These are phyloP conservation scores for Acanthamoeba culbertsoni DNA, from an alignment of 208 protist genomes.

Conservation along the genomic window DNA sequence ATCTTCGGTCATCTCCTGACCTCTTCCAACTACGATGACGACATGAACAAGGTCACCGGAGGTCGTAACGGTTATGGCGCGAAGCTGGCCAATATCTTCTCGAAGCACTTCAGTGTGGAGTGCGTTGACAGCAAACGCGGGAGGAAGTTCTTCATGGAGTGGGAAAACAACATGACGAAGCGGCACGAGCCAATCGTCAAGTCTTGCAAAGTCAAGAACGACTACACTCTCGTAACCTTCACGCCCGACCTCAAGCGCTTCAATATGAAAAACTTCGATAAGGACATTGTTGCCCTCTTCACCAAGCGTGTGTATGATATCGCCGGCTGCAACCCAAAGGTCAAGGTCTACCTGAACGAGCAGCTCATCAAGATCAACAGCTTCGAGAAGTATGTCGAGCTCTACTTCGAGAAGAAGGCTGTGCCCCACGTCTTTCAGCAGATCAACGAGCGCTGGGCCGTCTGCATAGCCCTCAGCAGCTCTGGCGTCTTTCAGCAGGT, in stretches of 20 bases:
- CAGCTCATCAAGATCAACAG: constrained; percentile 89
- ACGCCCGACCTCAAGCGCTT: constrained; percentile 97
- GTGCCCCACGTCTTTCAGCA: constrained; percentile 49
- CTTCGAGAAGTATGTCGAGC: constrained; percentile 97
- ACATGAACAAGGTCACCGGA: constrained; percentile 95
- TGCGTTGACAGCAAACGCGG: constrained; percentile 88
- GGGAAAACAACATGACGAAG: constrained; percentile 46
- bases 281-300: constrained; percentile 97
- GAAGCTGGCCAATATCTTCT: constrained; percentile 99
- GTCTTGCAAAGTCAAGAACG: neutral
- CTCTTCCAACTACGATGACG: constrained; percentile 98
- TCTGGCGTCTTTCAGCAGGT: constrained; percentile 95
- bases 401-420: constrained; percentile 66
- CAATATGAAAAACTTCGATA: constrained; percentile 92
- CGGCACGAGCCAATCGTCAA: constrained; percentile 24
- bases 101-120: constrained; percentile 95
- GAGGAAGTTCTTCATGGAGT: constrained; percentile 74
- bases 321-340: constrained; percentile 93
- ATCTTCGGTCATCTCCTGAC: constrained; percentile 99
- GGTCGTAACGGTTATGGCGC: constrained; percentile 98
- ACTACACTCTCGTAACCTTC: constrained; percentile 63
- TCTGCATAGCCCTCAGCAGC: constrained; percentile 92
- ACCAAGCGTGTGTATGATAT: constrained; percentile 98
- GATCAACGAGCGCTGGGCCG: constrained; percentile 97
- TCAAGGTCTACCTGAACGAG: constrained; percentile 97